Evolutionary conservation across 192 early-diverging fungal species (phyloP).

Genomic region (Backusella parvicylindrica): DNA sequence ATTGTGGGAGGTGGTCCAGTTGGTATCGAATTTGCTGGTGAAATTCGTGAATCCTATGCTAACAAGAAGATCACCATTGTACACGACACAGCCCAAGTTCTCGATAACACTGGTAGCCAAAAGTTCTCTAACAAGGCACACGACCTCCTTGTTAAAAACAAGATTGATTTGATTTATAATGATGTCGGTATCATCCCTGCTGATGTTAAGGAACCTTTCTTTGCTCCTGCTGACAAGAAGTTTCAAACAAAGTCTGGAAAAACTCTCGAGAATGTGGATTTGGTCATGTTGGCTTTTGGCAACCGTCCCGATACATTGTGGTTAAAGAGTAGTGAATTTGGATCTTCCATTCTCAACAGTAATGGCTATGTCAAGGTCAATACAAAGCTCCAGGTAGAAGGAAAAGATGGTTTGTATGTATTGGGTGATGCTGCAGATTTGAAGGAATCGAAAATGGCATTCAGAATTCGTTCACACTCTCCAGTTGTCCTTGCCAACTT

Average conservation of each 20-base stretch:
- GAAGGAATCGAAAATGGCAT: constrained; percentile 36
- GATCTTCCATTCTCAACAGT: neutral
- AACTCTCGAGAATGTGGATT: constrained; percentile 21
- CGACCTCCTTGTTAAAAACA: constrained; percentile 3
- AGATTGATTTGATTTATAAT: constrained; percentile 23
- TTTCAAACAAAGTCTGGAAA: constrained; percentile 22
- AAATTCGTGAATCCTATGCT: constrained; percentile 39
- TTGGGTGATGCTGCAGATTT: constrained; percentile 35
- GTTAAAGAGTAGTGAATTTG: constrained; percentile 3
- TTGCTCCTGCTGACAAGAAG: neutral
- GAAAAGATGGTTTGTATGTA: constrained; percentile 28
- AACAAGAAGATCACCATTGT: constrained; percentile 46
- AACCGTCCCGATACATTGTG: constrained; percentile 10
- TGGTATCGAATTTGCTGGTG: constrained; percentile 58
- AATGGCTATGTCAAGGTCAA: constrained; percentile 19
- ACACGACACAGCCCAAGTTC: constrained; percentile 31
- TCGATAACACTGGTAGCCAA: constrained; percentile 28
- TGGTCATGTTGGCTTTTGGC: constrained; percentile 32
- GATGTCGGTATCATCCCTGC: constrained; percentile 10
- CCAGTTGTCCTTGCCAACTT: constrained; percentile 23
- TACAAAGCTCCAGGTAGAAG: constrained; percentile 27
- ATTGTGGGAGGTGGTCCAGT: constrained; percentile 62
- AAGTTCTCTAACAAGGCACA: neutral
- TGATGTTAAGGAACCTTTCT: neutral
- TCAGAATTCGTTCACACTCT: constrained; percentile 16